A percentile compares a stretch with the other conserved stretches of the same genome.
Conservation (phyloP, 192 early-diverging fungal species). For the Podila clonocystis region DNA sequence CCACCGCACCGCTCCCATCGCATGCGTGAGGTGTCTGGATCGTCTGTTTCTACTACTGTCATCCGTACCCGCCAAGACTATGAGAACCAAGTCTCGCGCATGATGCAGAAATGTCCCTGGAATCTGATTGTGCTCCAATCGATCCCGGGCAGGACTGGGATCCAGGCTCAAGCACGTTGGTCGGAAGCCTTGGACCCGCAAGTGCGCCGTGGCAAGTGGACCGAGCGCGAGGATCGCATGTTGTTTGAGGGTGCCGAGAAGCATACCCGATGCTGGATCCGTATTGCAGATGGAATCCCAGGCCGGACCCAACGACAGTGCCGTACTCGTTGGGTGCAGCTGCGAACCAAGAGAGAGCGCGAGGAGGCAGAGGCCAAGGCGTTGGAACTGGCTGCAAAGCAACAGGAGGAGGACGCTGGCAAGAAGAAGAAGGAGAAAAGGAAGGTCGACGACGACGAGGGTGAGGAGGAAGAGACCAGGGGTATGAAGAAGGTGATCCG, state of each 20-base stretch:
- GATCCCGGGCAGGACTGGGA: constrained; percentile 64
- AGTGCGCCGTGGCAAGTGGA: constrained; percentile 66
- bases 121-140: constrained; percentile 40
- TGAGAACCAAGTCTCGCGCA: constrained; percentile 12
- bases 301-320: constrained; percentile 70
- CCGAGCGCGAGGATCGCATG: constrained; percentile 58
- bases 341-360: constrained; percentile 55
- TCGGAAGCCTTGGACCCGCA: constrained; percentile 66
- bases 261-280: constrained; percentile 63
- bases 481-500: too few relatives aligned
- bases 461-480: too few relatives aligned
- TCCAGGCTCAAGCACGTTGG: constrained; percentile 70
- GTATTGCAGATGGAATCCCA: constrained; percentile 64
- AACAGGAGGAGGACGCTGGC: too few relatives aligned
- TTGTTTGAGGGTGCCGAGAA: constrained; percentile 62
- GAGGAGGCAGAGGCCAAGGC: constrained; percentile 2
- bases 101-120: constrained; percentile 22
- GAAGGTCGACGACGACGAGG: too few relatives aligned
- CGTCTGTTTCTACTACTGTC: background rate
- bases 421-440: too few relatives aligned
- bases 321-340: constrained; percentile 68
- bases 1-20: background rate
- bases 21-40: background rate
- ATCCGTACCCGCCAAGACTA: background rate
- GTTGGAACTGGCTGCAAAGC: too few relatives aligned